Conservation (phyloP, 441 rosid species). For the Isatis lusitanica region DNA sequence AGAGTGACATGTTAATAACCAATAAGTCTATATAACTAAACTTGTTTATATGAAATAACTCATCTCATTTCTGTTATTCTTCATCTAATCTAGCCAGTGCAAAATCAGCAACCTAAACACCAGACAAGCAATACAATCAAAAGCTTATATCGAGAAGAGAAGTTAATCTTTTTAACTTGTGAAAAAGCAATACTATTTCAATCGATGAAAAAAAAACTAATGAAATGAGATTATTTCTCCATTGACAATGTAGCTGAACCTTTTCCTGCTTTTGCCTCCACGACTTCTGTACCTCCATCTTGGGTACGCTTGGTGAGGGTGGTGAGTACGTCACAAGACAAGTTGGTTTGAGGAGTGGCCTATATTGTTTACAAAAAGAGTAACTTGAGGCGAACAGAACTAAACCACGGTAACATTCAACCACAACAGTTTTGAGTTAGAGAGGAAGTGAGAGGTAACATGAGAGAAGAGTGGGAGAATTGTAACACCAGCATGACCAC, state of each 20-base stretch:
- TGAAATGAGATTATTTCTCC: slow-evolving; percentile 44
- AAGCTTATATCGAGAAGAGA: too few species aligned
- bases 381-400: slow-evolving; percentile 1
- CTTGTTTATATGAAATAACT: too few species aligned
- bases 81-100: slow-evolving; percentile 63
- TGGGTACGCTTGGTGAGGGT: slow-evolving; percentile 95
- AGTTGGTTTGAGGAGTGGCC: slow-evolving; percentile 90
- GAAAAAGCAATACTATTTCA: too few species aligned
- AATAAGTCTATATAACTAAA: too few species aligned
- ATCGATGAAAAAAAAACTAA: too few species aligned
- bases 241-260: slow-evolving; percentile 97
- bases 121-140: neutral
- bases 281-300: slow-evolving; percentile 98
- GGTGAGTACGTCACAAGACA: slow-evolving; percentile 56
- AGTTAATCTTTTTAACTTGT: too few species aligned
- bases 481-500: slow-evolving; percentile 97
- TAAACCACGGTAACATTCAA: neutral
- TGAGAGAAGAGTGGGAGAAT: slow-evolving; percentile 94
- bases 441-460: slow-evolving; percentile 37
- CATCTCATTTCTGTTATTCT: too few species aligned
- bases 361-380: slow-evolving; percentile 32
- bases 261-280: slow-evolving; percentile 97
- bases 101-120: slow-evolving; percentile 86
- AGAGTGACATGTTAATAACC: too few species aligned
- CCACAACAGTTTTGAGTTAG: neutral